Evolutionary conservation across 768 basidiomycete genomes (phyloP).

Genomic region (Lentinula detonsa): DNA sequence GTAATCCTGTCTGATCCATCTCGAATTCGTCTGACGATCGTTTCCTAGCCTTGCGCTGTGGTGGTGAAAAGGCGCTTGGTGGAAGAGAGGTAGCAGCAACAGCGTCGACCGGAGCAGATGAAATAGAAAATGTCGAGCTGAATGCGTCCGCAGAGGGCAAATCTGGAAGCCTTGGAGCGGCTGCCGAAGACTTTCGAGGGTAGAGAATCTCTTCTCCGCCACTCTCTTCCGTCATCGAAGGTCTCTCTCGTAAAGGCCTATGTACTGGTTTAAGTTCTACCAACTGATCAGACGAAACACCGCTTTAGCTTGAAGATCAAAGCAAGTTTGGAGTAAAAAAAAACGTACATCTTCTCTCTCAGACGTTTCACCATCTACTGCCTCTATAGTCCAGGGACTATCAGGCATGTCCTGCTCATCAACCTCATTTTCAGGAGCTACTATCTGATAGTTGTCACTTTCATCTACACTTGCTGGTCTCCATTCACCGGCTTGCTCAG

Average conservation of each 20-base stretch:
- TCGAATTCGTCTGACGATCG: slow-evolving; percentile 82
- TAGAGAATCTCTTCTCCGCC: slow-evolving; percentile 90
- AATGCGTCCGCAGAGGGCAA: slow-evolving; percentile 10
- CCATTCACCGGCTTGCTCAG: slow-evolving; percentile 33
- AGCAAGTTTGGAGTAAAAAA: not conserved
- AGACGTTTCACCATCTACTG: slow-evolving; percentile 73
- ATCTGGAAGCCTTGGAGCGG: slow-evolving; percentile 11
- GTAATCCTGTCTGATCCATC: slow-evolving; percentile 60
- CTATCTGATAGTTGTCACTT: slow-evolving; percentile 36
- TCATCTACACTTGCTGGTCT: slow-evolving; percentile 20
- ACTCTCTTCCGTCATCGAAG: slow-evolving; percentile 76
- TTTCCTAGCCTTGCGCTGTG: slow-evolving; percentile 56
- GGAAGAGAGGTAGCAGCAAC: slow-evolving; percentile 32
- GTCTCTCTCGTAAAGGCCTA: slow-evolving; percentile 49
- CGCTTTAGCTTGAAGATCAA: not conserved
- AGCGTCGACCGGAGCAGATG: slow-evolving; percentile 22
- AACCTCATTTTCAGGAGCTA: slow-evolving; percentile 28
- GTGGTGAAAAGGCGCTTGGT: slow-evolving; percentile 57
- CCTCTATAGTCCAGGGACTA: slow-evolving; percentile 88
- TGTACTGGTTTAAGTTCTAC: slow-evolving; percentile 36
- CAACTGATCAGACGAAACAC: slow-evolving; percentile 24
- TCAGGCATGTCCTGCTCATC: slow-evolving; percentile 54
- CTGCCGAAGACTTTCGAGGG: slow-evolving; percentile 51
- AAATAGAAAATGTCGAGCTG: slow-evolving; percentile 17
- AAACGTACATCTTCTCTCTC: slow-evolving; percentile 59